Conservation (phyloP, 108 stramenopile genomes). For the Discostella pseudostelligera region DNA sequence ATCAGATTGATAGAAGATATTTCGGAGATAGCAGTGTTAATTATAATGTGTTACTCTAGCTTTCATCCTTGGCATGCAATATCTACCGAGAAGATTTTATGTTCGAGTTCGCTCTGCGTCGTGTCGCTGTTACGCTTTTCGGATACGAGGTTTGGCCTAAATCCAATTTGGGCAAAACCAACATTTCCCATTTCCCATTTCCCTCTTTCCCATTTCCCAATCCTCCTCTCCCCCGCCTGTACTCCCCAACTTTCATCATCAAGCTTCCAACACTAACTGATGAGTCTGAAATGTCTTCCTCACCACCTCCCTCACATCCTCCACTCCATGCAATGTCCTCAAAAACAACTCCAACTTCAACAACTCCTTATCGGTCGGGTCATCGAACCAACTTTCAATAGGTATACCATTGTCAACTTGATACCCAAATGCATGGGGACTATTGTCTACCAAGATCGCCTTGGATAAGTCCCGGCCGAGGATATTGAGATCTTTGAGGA, state of each 20-base stretch:
- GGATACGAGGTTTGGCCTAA: background rate
- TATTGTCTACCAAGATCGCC: slow-evolving; percentile 94
- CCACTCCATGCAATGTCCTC: slow-evolving; percentile 59
- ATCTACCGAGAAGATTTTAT: no score
- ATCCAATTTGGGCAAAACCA: background rate
- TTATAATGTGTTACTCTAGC: background rate
- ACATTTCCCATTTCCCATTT: no score
- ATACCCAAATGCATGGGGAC: slow-evolving; percentile 92
- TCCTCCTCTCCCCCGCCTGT: background rate
- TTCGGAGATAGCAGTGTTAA: background rate
- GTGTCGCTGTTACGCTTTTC: no score
- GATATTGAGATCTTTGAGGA: slow-evolving; percentile 89
- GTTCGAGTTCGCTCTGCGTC: no score
- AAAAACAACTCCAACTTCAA: slow-evolving; percentile 89
- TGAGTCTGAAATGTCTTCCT: slow-evolving; percentile 69
- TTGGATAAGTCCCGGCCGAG: slow-evolving; percentile 81
- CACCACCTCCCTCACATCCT: slow-evolving; percentile 81
- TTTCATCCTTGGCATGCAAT: background rate
- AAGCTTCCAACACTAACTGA: slow-evolving; percentile 54
- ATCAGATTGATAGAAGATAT: background rate
- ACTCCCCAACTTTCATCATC: background rate
- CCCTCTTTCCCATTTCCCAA: no score
- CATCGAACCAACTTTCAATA: slow-evolving; percentile 98
- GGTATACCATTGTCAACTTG: slow-evolving; percentile 97
- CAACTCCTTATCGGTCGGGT: slow-evolving; percentile 88